Percentiles rank a stretch among this genome's conserved stretches.
These are phyloP conservation scores for Tolypocladium sp. DNA, from an alignment of 2,329 filamentous ascomycete species.

Conservation along the genomic window DNA sequence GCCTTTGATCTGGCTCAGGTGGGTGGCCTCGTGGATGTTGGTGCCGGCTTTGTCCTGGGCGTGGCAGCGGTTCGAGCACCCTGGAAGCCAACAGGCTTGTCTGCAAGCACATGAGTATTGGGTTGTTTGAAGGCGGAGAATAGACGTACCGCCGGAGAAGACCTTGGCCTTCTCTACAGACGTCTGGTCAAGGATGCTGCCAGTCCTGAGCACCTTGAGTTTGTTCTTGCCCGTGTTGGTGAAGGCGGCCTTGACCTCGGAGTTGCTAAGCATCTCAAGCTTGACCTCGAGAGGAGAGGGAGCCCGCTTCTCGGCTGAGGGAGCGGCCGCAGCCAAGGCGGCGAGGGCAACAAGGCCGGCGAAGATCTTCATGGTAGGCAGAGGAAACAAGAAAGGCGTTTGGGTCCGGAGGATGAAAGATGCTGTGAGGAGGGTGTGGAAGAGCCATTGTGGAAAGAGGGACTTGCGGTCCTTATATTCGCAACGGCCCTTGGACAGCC, in stretches of 20 bases:
- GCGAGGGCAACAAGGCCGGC: slow-evolving; percentile 22
- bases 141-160: slow-evolving; percentile 33
- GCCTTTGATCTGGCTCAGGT: slow-evolving; percentile 46
- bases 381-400: not conserved
- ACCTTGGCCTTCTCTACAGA: slow-evolving; percentile 45
- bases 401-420: not conserved
- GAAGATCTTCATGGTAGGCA: slow-evolving; percentile 29
- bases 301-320: slow-evolving; percentile 21
- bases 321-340: slow-evolving; percentile 24
- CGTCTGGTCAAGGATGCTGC: slow-evolving; percentile 42
- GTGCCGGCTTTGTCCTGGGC: slow-evolving; percentile 58
- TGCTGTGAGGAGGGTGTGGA: not conserved
- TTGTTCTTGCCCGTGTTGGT: slow-evolving; percentile 41
- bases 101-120: slow-evolving; percentile 9
- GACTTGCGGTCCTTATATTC: not conserved
- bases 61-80: slow-evolving; percentile 49
- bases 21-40: slow-evolving; percentile 56
- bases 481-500: not conserved
- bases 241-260: slow-evolving; percentile 42
- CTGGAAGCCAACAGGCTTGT: slow-evolving; percentile 36
- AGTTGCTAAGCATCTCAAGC: slow-evolving; percentile 39
- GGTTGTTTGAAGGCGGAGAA: not conserved
- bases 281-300: slow-evolving; percentile 32
- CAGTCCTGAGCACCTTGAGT: slow-evolving; percentile 43
- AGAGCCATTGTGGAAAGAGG: not conserved